phyloP scores from a whole-genome alignment of 257 asterid genomes.

The Avicennia marina region DNA sequence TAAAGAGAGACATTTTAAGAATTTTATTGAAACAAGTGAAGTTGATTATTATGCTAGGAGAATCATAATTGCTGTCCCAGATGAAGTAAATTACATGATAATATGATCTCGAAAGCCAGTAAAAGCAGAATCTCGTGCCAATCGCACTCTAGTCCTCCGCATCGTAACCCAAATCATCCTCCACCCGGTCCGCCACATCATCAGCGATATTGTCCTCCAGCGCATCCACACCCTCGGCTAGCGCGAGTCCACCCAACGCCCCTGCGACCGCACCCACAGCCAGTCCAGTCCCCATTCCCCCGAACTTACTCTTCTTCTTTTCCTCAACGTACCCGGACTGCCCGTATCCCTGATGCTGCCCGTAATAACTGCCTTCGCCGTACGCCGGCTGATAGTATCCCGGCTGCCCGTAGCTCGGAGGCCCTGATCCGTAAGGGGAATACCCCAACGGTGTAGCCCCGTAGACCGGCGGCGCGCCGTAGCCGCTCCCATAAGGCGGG shows the following conservation, averaged over 20 bases:
- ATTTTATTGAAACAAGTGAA: too few relatives aligned
- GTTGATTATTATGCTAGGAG: too few relatives aligned
- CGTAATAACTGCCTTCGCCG: conserved; percentile 12
- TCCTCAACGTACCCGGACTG: conserved; percentile 30
- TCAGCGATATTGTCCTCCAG: conserved; percentile 67
- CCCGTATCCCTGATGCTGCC: too few relatives aligned
- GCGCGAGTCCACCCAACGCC: conserved; percentile 78
- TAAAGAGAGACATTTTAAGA: too few relatives aligned
- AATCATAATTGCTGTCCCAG: too few relatives aligned
- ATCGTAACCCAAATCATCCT: conserved; percentile 48
- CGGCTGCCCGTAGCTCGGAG: conserved; percentile 25
- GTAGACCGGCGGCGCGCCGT: conserved; percentile 38
- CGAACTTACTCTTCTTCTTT: conserved; percentile 65
- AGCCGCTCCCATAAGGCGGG: conserved; percentile 32
- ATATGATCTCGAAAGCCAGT: too few relatives aligned
- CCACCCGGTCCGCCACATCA: conserved; percentile 70
- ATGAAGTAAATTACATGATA: too few relatives aligned
- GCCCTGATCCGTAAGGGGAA: conserved; percentile 24
- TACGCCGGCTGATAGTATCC: conserved; percentile 15
- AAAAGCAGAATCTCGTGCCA: too few relatives aligned
- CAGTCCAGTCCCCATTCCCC: conserved; percentile 92
- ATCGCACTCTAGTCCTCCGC: too few relatives aligned
- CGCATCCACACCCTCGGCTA: conserved; percentile 63
- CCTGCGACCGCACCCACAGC: conserved; percentile 98
- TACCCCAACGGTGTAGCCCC: conserved; percentile 34